A percentile compares a stretch with the other conserved stretches of the same genome.
phyloP scores from a whole-genome alignment of 257 asterid species.

The Solanum chiquidenum region DNA sequence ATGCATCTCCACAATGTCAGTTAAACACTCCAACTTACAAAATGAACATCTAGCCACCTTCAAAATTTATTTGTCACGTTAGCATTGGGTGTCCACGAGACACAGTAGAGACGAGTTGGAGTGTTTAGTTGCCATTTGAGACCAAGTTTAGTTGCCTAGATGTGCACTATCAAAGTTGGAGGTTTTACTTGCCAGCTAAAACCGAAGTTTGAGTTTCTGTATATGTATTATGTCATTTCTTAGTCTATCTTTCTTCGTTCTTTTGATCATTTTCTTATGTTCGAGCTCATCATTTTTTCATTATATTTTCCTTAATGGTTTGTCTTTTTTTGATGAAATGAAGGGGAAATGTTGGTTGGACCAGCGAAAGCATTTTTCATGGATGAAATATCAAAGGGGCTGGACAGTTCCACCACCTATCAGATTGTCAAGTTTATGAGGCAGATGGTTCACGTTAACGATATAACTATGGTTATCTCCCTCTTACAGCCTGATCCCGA shows the following conservation, averaged over 20 bases:
- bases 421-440: constrained; percentile 74
- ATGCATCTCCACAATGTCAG: neutral
- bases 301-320: neutral
- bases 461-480: constrained; percentile 68
- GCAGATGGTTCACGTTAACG: constrained; percentile 76
- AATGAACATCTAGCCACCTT: neutral
- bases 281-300: neutral
- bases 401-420: constrained; percentile 86
- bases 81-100: neutral
- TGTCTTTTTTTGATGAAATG: neutral
- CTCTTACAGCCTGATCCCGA: constrained; percentile 89
- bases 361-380: constrained; percentile 90
- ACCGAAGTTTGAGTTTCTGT: neutral
- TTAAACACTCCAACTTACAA: neutral
- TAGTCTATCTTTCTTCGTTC: neutral
- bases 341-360: constrained; percentile 92
- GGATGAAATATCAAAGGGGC: constrained; percentile 87
- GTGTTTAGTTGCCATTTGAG: neutral
- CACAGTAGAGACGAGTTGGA: neutral
- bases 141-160: neutral
- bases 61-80: neutral
- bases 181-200: neutral
- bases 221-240: neutral
- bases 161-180: neutral
- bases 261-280: neutral